phyloP scores from a whole-genome alignment of 768 basidiomycete species.

The Hygrocybe punicea region DNA sequence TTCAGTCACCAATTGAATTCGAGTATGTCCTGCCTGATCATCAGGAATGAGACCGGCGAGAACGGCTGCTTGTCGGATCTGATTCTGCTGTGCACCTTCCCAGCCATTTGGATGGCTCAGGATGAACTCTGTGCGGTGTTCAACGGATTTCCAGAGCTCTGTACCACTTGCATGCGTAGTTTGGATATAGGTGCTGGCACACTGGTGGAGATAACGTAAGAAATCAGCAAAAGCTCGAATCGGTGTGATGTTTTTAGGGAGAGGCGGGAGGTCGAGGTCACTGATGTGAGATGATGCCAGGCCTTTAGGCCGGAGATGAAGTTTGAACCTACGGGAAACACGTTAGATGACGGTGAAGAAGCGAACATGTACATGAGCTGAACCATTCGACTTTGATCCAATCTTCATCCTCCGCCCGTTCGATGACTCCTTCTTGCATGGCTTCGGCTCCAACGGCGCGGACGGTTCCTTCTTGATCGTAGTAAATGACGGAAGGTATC shows the following conservation, averaged over 20 bases:
- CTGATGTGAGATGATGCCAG: conserved; percentile 19
- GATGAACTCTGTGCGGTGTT: conserved; percentile 42
- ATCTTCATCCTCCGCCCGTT: conserved; percentile 40
- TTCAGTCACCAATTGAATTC: conserved; percentile 56
- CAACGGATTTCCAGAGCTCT: conserved; percentile 42
- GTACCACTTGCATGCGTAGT: conserved; percentile 44
- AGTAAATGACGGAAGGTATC: conserved; percentile 46
- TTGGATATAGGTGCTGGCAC: conserved; percentile 42
- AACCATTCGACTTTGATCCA: conserved; percentile 52
- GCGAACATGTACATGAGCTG: conserved; percentile 8
- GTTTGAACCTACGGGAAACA: conserved; percentile 28
- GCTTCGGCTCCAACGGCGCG: conserved; percentile 50
- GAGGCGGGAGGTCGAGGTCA: conserved; percentile 36
- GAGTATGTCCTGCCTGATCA: conserved; percentile 36
- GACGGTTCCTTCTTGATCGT: conserved; percentile 38
- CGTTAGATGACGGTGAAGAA: conserved; percentile 20
- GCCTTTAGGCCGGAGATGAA: conserved; percentile 31
- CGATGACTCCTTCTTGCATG: conserved; percentile 35
- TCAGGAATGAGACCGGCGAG: conserved; percentile 48
- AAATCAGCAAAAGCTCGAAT: conserved; percentile 49
- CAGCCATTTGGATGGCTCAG: conserved; percentile 59
- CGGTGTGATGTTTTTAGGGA: conserved; percentile 43
- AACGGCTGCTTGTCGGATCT: conserved; percentile 51
- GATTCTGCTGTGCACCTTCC: conserved; percentile 54
- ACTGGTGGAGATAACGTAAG: conserved; percentile 44